phyloP scores from a whole-genome alignment of 768 basidiomycete genomes.

The Gyrodon lividus region DNA sequence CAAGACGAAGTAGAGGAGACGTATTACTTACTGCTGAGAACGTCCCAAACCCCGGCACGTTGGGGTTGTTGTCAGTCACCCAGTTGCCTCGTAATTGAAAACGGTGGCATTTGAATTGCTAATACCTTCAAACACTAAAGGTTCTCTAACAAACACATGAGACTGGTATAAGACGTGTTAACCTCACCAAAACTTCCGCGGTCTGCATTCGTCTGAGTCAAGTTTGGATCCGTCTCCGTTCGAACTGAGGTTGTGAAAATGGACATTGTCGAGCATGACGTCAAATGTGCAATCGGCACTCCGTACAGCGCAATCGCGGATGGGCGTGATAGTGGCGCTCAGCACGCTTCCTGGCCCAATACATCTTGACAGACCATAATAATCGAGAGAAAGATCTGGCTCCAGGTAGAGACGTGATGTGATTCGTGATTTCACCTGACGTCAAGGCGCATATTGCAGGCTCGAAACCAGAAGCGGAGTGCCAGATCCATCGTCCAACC shows the following conservation, averaged over 20 bases:
- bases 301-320: neutral
- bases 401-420: slow-evolving; percentile 20
- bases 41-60: slow-evolving; percentile 13
- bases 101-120: slow-evolving; percentile 12
- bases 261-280: slow-evolving; percentile 4
- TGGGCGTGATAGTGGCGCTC: neutral
- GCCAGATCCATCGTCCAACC: slow-evolving; percentile 15
- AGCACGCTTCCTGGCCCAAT: neutral
- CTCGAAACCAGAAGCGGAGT: slow-evolving; percentile 10
- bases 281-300: slow-evolving; percentile 12
- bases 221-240: neutral
- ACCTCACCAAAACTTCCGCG: neutral
- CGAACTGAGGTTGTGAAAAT: neutral
- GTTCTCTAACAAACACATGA: neutral
- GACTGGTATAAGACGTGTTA: neutral
- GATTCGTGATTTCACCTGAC: slow-evolving; percentile 1
- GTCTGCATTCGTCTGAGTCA: slow-evolving; percentile 5
- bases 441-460: neutral
- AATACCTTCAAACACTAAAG: neutral
- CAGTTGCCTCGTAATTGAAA: slow-evolving; percentile 16
- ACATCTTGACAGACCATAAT: slow-evolving; percentile 19
- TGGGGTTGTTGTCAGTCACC: neutral
- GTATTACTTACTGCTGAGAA: slow-evolving; percentile 23
- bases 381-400: slow-evolving; percentile 26
- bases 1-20: neutral